Percentiles rank a stretch among this genome's conserved stretches.
Evolutionary conservation across 371 early-diverging fungal genomes (phyloP).

Genomic region (Phascolomyces articulosus): DNA sequence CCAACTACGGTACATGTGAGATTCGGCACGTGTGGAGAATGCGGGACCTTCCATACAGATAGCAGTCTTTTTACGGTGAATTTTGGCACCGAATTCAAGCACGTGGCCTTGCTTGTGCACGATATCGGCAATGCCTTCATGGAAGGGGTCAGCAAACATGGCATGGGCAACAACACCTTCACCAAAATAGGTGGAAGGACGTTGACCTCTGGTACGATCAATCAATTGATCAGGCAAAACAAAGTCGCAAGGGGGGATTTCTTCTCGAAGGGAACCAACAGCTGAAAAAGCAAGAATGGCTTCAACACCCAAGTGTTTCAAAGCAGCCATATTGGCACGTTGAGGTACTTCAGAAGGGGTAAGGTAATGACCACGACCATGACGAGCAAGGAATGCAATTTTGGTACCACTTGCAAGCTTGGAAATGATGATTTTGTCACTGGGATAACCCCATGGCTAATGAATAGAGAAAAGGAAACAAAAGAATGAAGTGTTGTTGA

Average conservation of each 20-base stretch:
- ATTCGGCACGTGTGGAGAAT: constrained; percentile 97
- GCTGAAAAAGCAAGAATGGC: constrained; percentile 95
- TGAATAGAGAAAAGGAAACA: background rate
- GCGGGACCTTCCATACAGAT: constrained; percentile 98
- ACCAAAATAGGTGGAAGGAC: constrained; percentile 89
- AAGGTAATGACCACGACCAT: constrained; percentile 90
- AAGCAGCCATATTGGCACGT: constrained; percentile 96
- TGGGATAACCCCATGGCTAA: constrained; percentile 93
- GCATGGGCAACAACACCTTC: constrained; percentile 91
- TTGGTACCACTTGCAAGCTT: constrained; percentile 74
- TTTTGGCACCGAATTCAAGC: constrained; percentile 46
- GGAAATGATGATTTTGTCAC: constrained; percentile 75
- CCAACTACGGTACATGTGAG: constrained; percentile 93
- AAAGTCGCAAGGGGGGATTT: constrained; percentile 93
- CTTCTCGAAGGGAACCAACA: constrained; percentile 91
- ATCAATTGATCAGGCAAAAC: constrained; percentile 93
- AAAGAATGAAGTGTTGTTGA: too few relatives aligned
- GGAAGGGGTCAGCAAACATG: constrained; percentile 95
- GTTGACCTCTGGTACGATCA: constrained; percentile 94
- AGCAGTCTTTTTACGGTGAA: constrained; percentile 85
- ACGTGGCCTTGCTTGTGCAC: constrained; percentile 60
- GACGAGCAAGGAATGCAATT: constrained; percentile 96
- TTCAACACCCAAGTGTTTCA: constrained; percentile 92
- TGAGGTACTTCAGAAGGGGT: constrained; percentile 91
- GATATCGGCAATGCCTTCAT: constrained; percentile 72